These are phyloP conservation scores for Phytophthora pinifolia DNA, from an alignment of 352 stramenopile species.

Conservation along the genomic window DNA sequence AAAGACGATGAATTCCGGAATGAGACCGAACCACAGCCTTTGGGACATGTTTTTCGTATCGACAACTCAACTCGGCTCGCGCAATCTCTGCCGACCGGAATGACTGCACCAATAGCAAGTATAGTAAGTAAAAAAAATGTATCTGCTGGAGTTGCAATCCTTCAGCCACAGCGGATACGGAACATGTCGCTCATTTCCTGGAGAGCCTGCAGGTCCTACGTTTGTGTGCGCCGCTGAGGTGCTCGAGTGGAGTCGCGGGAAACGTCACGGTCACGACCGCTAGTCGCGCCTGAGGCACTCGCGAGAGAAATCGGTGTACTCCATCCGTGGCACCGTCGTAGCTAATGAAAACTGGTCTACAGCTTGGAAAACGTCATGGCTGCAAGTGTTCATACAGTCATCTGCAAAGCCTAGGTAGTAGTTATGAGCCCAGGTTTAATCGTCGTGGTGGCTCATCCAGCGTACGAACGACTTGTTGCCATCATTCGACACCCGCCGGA, in stretches of 20 bases:
- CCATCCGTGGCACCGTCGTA: conserved; percentile 53
- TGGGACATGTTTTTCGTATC: conserved; percentile 19
- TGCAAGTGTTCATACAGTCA: conserved; percentile 97
- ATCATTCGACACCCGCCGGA: conserved; percentile 84
- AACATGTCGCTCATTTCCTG: conserved; percentile 90
- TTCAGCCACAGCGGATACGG: conserved; percentile 48
- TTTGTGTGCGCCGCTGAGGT: conserved; percentile 95
- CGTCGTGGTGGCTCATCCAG: conserved; percentile 50
- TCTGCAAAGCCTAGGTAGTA: conserved; percentile 99
- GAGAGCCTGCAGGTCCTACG: conserved; percentile 88
- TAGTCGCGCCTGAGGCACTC: conserved; percentile 94
- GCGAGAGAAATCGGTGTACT: conserved; percentile 94
- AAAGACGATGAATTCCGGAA: conserved; percentile 11
- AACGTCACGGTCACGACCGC: conserved; percentile 97
- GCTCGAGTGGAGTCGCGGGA: conserved; percentile 94
- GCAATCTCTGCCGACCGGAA: no score
- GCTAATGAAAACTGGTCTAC: conserved; percentile 86
- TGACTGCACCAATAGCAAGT: no score
- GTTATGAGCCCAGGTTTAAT: conserved; percentile 98
- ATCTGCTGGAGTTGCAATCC: no score
- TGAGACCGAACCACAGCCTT: conserved; percentile 1
- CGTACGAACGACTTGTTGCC: conserved; percentile 67
- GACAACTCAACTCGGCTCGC: no score
- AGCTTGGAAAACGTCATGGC: conserved; percentile 81
- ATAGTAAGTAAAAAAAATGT: no score